Conservation (phyloP, 352 stramenopile species). For the Phytopythium litorale region DNA sequence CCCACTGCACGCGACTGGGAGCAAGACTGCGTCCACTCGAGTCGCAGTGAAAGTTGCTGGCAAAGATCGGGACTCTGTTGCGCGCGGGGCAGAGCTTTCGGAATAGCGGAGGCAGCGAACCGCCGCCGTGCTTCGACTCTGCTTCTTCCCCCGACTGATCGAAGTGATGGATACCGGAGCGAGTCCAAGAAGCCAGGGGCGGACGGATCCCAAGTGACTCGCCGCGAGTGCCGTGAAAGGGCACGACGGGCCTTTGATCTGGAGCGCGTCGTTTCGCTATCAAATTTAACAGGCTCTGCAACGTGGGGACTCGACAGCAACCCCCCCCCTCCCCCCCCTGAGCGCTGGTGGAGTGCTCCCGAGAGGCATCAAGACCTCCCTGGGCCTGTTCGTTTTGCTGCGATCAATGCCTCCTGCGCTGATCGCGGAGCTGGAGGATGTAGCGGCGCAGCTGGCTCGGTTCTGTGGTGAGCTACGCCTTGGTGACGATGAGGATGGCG, state of each 20-base stretch:
- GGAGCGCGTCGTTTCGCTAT: slow-evolving; percentile 11
- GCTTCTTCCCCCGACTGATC: neutral
- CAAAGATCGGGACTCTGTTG: neutral
- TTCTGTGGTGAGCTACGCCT: neutral
- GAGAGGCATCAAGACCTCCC: too few species aligned
- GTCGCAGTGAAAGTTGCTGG: neutral
- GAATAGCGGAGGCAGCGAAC: neutral
- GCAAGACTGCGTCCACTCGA: neutral
- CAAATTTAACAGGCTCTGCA: neutral
- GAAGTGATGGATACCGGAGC: neutral
- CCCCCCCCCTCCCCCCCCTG: too few species aligned
- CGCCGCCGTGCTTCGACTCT: neutral
- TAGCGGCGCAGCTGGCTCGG: neutral
- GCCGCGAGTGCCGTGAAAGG: slow-evolving; percentile 7
- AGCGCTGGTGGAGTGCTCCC: too few species aligned
- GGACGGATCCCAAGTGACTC: slow-evolving; percentile 4
- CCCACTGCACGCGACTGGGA: slow-evolving; percentile 18
- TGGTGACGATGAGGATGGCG: neutral
- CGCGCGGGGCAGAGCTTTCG: neutral
- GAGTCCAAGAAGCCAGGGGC: neutral
- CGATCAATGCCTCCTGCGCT: neutral
- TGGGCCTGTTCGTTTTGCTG: neutral
- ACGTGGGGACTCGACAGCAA: too few species aligned
- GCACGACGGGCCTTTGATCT: neutral
- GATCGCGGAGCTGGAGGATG: slow-evolving; percentile 3